phyloP scores from a whole-genome alignment of 1,284 basidiomycete genomes.

The Peniophora sp. region DNA sequence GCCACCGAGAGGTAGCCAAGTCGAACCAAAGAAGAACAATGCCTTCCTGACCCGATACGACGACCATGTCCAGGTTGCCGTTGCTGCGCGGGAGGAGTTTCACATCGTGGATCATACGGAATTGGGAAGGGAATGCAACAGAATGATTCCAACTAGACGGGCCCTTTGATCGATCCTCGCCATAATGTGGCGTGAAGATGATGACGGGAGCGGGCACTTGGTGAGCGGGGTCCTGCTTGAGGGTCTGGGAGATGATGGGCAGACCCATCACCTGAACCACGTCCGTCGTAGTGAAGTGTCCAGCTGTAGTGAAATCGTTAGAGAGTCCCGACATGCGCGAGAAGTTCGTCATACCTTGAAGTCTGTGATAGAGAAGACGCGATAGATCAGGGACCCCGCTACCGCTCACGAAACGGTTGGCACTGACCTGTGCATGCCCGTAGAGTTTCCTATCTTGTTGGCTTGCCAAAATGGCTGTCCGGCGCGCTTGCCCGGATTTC shows the following conservation, averaged over 20 bases:
- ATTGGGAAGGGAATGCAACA: conserved; percentile 6
- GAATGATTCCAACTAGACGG: conserved; percentile 10
- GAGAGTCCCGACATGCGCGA: background rate
- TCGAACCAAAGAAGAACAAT: conserved; percentile 19
- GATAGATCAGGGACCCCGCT: no score
- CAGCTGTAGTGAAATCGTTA: conserved; percentile 8
- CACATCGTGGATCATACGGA: conserved; percentile 20
- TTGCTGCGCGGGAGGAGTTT: conserved; percentile 14
- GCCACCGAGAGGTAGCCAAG: conserved; percentile 5
- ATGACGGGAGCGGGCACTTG: conserved; percentile 20
- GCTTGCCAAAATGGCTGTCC: background rate
- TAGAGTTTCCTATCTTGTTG: conserved; percentile 15
- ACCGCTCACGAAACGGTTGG: no score
- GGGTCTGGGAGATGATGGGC: conserved; percentile 16
- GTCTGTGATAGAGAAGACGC: background rate
- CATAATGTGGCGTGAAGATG: conserved; percentile 18
- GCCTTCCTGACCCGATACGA: conserved; percentile 22
- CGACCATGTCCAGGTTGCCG: conserved; percentile 16
- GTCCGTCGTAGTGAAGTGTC: conserved; percentile 15
- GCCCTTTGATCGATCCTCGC: conserved; percentile 3
- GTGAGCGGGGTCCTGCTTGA: conserved; percentile 15
- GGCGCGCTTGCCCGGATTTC: conserved; percentile 15
- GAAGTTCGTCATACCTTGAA: background rate
- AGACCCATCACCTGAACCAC: conserved; percentile 19
- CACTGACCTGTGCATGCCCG: conserved; percentile 18